Percentiles rank a stretch among this genome's conserved stretches.
These are phyloP conservation scores for Tetrahymena borealis DNA, from an alignment of 73 alveolate genomes.

Conservation along the genomic window DNA sequence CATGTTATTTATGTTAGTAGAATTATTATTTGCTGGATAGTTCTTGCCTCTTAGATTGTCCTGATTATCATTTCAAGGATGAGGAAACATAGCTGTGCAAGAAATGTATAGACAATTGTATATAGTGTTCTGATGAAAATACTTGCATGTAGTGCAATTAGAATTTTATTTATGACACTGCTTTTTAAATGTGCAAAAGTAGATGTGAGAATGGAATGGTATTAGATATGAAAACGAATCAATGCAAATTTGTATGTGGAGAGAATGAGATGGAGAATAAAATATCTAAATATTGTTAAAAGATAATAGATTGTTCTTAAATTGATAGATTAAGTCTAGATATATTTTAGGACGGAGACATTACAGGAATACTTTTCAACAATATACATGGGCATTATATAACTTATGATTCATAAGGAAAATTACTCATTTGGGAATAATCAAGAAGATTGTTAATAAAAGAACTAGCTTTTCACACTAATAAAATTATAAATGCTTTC, in stretches of 20 bases:
- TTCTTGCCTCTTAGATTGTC: neutral
- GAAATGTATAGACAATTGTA: neutral
- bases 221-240: neutral
- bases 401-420: neutral
- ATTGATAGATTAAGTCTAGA: neutral
- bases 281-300: neutral
- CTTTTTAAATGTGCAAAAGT: neutral
- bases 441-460: neutral
- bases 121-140: neutral
- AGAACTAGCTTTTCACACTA: neutral
- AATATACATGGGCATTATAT: neutral
- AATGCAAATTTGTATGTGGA: neutral
- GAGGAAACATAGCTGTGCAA: neutral
- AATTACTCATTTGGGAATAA: neutral
- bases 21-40: neutral
- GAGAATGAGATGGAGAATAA: neutral
- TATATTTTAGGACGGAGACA: neutral
- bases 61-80: neutral
- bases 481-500: neutral
- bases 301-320: neutral
- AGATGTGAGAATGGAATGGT: neutral
- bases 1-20: neutral
- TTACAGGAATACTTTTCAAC: neutral
- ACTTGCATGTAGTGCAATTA: neutral
- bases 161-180: neutral